These are phyloP conservation scores for Phoma sp. DNA, from an alignment of 2,329 filamentous ascomycete genomes.

Conservation along the genomic window DNA sequence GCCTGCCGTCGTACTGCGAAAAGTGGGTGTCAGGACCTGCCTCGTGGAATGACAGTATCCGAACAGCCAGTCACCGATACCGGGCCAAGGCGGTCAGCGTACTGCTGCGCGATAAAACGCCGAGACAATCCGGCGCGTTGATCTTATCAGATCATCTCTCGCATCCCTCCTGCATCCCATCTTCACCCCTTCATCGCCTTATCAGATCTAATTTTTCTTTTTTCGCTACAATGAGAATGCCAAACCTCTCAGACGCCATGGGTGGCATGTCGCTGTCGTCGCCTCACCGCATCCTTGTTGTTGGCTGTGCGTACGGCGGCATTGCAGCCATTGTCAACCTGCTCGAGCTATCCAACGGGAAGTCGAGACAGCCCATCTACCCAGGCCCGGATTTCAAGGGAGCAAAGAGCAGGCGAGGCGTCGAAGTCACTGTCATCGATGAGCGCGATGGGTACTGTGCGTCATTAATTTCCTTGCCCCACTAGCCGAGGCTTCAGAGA, in stretches of 20 bases:
- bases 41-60: no score
- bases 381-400: conserved; percentile 45
- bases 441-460: conserved; percentile 84
- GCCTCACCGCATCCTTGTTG: conserved; percentile 61
- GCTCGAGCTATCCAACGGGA: conserved; percentile 67
- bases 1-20: no score
- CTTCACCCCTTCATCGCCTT: not conserved
- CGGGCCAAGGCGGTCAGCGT: conserved; percentile 14
- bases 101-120: conserved; percentile 23
- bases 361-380: conserved; percentile 54
- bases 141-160: conserved; percentile 48
- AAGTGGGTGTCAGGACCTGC: no score
- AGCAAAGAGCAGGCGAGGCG: conserved; percentile 55
- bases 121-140: conserved; percentile 11
- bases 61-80: conserved; percentile 17
- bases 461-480: conserved; percentile 38
- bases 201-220: conserved; percentile 21
- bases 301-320: conserved; percentile 76
- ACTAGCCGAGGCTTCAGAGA: conserved; percentile 24
- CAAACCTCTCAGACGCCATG: conserved; percentile 31
- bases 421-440: conserved; percentile 77
- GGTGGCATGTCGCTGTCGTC: conserved; percentile 37
- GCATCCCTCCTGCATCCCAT: conserved; percentile 1
- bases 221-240: conserved; percentile 35
- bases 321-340: conserved; percentile 71